Conservation (phyloP, 1,284 basidiomycete genomes). For the Irpex sp. region DNA sequence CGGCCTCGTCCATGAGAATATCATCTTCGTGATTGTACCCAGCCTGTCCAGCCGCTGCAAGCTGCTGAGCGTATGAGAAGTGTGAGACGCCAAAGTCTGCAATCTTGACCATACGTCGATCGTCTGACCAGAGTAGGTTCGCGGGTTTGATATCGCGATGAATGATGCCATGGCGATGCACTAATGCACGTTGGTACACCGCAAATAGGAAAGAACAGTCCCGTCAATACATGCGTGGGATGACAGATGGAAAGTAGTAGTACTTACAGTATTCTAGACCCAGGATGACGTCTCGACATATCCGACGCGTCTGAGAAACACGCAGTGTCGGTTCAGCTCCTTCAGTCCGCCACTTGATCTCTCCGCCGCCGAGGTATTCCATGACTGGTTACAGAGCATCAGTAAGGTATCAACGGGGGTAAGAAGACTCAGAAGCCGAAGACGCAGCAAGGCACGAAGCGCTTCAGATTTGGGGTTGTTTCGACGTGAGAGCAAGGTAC, state of each 20-base stretch:
- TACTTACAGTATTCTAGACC: slow-evolving; percentile 90
- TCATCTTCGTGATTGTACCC: slow-evolving; percentile 34
- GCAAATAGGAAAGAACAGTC: neutral
- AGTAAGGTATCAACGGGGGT: slow-evolving; percentile 2
- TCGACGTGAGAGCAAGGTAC: slow-evolving; percentile 12
- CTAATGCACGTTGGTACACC: slow-evolving; percentile 36
- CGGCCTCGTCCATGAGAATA: slow-evolving; percentile 80
- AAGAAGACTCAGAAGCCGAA: neutral
- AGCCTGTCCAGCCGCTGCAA: slow-evolving; percentile 47
- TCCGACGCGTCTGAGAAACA: slow-evolving; percentile 80
- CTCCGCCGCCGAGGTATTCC: slow-evolving; percentile 94
- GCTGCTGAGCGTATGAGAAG: slow-evolving; percentile 83
- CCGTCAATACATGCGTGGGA: slow-evolving; percentile 5
- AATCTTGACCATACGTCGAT: slow-evolving; percentile 89
- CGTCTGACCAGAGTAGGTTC: slow-evolving; percentile 88
- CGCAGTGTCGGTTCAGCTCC: slow-evolving; percentile 72
- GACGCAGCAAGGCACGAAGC: neutral
- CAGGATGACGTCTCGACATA: slow-evolving; percentile 89
- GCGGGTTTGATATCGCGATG: slow-evolving; percentile 99
- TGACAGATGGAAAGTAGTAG: neutral
- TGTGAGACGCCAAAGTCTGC: slow-evolving; percentile 97
- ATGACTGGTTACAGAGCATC: slow-evolving; percentile 57
- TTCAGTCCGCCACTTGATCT: slow-evolving; percentile 83
- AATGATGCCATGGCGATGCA: slow-evolving; percentile 97
- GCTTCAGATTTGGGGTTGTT: neutral